Conservation (phyloP, 176 grass and related monocot species). For the Triticum urartu region DNA sequence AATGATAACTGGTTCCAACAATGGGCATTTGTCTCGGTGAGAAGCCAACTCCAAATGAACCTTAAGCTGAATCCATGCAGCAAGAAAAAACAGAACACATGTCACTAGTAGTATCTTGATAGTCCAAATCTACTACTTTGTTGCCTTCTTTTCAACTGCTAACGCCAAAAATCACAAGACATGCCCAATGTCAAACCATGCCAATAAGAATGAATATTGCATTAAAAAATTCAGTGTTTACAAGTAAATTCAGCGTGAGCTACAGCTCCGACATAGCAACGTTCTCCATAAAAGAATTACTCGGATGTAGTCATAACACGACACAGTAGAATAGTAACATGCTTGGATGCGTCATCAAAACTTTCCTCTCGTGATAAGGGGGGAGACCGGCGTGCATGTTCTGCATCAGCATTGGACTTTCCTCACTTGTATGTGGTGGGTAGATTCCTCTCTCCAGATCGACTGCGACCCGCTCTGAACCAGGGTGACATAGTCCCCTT, state of each 20-base stretch:
- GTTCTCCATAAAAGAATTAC: slow-evolving; percentile 22
- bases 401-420: slow-evolving; percentile 50
- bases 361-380: slow-evolving; percentile 4
- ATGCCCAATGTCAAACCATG: background rate
- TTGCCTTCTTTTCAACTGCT: background rate
- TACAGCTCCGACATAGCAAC: slow-evolving; percentile 20
- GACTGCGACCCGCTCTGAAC: slow-evolving; percentile 89
- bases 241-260: slow-evolving; percentile 32
- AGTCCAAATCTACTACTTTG: background rate
- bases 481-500: slow-evolving; percentile 85
- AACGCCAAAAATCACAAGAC: background rate
- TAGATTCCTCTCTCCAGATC: slow-evolving; percentile 87
- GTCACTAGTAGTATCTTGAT: background rate
- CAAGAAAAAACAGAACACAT: background rate
- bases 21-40: no score
- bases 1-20: no score
- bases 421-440: slow-evolving; percentile 95
- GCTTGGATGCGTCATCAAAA: slow-evolving; percentile 38
- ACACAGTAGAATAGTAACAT: slow-evolving; percentile 34
- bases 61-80: background rate
- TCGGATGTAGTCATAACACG: background rate
- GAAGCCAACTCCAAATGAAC: no score
- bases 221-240: slow-evolving; percentile 16
- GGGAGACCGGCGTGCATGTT: background rate
- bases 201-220: slow-evolving; percentile 27